Base-by-base conservation (phyloP, 495 filamentous ascomycete species). In the Aspergillus incahuasiensis region DNA sequence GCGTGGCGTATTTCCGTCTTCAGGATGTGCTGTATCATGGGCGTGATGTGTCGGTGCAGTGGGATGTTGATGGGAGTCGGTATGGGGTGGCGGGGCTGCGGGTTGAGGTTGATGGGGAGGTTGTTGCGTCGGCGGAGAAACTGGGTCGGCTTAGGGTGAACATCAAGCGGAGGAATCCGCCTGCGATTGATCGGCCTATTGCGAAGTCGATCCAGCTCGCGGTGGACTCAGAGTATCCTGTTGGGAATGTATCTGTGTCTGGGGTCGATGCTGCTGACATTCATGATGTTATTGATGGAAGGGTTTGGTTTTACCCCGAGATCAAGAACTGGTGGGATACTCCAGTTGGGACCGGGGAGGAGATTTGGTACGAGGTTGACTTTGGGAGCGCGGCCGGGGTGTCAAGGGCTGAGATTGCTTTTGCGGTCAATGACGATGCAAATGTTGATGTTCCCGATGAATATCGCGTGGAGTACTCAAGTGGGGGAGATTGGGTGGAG, bases 11-110 rank as follows among this genome's bases (percentile, higher is more conserved):
- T 55, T 70, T 70, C 61, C 65, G 65, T 6, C 54, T 64, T 20
- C 65, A 68, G 38, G 45, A 56, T n/a, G 54, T 70, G 20, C 55
- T 61, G 20, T 70, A 70, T 48, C 67, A 70, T 49, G 67, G 67
- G 13, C 63, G 66, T 52, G 56, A 68, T 18, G 52, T 70, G 28
- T 52, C 55, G 38, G 56, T 70, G 0, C 63, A 68, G 55, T 68
- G 65, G 65, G 63, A 68, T 48, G 63, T 53, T 1, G 47, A 47
- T 3, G 65, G 65, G 3, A 48, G 22, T 1, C 57, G 55, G 8
- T 70, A 70, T 57, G 63, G 63, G 30, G 28, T 16, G 20, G 6
- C 48, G 1, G 67, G 67, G 1, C 57, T 70, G 2, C 42, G 53
- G 9, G 50, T 70, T 18, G 61, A 70, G 51, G 46, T 70, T 6